phyloP scores from a whole-genome alignment of 495 filamentous ascomycete genomes.

The Xylaria castorea region DNA sequence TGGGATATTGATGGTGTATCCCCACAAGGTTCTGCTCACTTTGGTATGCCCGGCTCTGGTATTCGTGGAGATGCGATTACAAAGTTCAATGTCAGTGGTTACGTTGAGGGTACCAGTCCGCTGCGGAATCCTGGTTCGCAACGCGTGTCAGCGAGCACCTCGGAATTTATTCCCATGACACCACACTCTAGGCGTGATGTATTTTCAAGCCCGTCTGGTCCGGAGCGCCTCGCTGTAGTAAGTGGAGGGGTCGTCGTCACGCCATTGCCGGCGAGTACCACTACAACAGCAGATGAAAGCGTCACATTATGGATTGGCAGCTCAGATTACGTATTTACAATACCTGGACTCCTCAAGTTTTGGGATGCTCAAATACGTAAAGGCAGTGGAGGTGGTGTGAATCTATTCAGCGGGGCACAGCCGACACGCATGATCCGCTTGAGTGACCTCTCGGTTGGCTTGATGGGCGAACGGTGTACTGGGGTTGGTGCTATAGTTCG shows the following conservation, averaged over 20 bases:
- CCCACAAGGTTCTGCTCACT: conserved; percentile 56
- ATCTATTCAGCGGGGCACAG: conserved; percentile 58
- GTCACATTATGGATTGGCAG: conserved; percentile 72
- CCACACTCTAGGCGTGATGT: conserved; percentile 74
- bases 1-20: conserved; percentile 82
- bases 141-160: conserved; percentile 34
- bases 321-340: conserved; percentile 61
- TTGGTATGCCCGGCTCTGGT: conserved; percentile 63
- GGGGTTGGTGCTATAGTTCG: conserved; percentile 63
- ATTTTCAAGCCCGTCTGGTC: conserved; percentile 41
- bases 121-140: conserved; percentile 50
- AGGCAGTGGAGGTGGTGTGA: conserved; percentile 65
- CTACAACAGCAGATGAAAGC: conserved; percentile 65
- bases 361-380: conserved; percentile 68
- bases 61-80: conserved; percentile 70
- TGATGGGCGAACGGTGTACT: conserved; percentile 71
- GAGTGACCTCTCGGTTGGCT: conserved; percentile 57
- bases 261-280: conserved; percentile 49
- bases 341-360: conserved; percentile 69
- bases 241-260: conserved; percentile 71
- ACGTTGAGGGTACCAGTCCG: conserved; percentile 60
- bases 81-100: conserved; percentile 72
- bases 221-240: conserved; percentile 46
- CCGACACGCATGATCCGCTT: conserved; percentile 56
- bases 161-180: conserved; percentile 79